A percentile compares a stretch with the other conserved stretches of the same genome.
Evolutionary conservation across 352 stramenopile genomes (phyloP).

Genomic region (Nothophytophthora sp.): DNA sequence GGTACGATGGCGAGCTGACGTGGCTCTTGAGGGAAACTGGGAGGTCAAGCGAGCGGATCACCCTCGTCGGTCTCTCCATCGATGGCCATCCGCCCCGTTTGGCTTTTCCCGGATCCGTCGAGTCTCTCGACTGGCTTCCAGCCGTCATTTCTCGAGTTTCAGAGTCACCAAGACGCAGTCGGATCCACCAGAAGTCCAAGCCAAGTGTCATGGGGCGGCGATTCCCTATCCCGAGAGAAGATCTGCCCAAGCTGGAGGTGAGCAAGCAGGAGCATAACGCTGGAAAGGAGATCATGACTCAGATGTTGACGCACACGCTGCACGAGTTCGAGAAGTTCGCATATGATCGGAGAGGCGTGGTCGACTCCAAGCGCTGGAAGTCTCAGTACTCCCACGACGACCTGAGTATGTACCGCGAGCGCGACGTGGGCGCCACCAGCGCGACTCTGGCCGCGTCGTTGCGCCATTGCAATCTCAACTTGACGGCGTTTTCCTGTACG

Average conservation of each 20-base stretch:
- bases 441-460: slow-evolving; percentile 18
- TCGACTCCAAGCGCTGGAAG: slow-evolving; percentile 50
- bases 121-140: no score
- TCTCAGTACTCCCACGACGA: slow-evolving; percentile 31
- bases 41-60: no score
- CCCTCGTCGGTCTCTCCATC: no score
- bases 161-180: slow-evolving; percentile 5
- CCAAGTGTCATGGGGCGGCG: slow-evolving; percentile 27
- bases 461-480: slow-evolving; percentile 19
- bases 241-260: slow-evolving; percentile 35
- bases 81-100: no score
- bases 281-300: slow-evolving; percentile 32
- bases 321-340: slow-evolving; percentile 43
- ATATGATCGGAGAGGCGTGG: slow-evolving; percentile 20
- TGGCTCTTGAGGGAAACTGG: no score
- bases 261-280: slow-evolving; percentile 27
- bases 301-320: slow-evolving; percentile 37
- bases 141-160: slow-evolving; percentile 22
- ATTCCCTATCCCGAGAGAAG: slow-evolving; percentile 44
- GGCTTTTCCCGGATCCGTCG: no score
- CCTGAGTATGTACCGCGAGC: slow-evolving; percentile 47
- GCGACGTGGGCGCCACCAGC: slow-evolving; percentile 27
- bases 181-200: slow-evolving; percentile 1
- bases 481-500: slow-evolving; percentile 19
- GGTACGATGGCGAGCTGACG: no score